These are phyloP conservation scores for Mycena floridula DNA, from an alignment of 768 basidiomycete genomes.

Conservation along the genomic window DNA sequence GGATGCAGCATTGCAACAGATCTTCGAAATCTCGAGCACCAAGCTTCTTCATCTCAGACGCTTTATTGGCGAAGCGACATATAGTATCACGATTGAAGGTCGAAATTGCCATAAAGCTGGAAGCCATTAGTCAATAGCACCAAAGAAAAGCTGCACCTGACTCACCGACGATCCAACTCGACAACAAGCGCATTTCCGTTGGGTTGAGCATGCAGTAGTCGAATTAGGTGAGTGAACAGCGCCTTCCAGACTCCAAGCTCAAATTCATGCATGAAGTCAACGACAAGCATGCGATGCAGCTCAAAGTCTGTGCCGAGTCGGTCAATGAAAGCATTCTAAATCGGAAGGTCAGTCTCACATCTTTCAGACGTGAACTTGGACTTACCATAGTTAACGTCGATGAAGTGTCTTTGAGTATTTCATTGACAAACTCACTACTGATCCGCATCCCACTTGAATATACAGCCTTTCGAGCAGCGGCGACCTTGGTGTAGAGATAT, in stretches of 20 bases:
- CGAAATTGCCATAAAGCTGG: conserved; percentile 11
- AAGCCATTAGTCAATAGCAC: neutral
- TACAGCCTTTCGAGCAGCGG: conserved; percentile 6
- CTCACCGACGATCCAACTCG: conserved; percentile 10
- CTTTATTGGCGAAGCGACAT: conserved; percentile 19
- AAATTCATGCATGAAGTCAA: too few relatives aligned
- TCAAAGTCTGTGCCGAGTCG: conserved; percentile 14
- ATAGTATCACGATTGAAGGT: conserved; percentile 19
- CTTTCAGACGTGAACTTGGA: neutral
- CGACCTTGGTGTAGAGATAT: too few relatives aligned
- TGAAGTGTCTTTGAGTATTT: conserved; percentile 9
- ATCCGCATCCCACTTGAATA: conserved; percentile 3
- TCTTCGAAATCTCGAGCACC: conserved; percentile 27
- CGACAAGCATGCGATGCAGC: too few relatives aligned
- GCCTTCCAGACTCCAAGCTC: conserved; percentile 31
- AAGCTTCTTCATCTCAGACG: too few relatives aligned
- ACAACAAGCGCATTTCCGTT: conserved; percentile 5
- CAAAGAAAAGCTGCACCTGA: neutral
- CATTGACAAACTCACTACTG: conserved; percentile 4
- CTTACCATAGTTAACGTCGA: conserved; percentile 13
- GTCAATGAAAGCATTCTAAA: conserved; percentile 24
- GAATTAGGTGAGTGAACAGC: too few relatives aligned
- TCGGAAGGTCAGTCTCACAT: neutral
- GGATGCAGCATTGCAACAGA: too few relatives aligned
- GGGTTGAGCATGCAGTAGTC: conserved; percentile 12